phyloP scores from a whole-genome alignment of 495 filamentous ascomycete genomes.

The Neurospora tetrasperma region DNA sequence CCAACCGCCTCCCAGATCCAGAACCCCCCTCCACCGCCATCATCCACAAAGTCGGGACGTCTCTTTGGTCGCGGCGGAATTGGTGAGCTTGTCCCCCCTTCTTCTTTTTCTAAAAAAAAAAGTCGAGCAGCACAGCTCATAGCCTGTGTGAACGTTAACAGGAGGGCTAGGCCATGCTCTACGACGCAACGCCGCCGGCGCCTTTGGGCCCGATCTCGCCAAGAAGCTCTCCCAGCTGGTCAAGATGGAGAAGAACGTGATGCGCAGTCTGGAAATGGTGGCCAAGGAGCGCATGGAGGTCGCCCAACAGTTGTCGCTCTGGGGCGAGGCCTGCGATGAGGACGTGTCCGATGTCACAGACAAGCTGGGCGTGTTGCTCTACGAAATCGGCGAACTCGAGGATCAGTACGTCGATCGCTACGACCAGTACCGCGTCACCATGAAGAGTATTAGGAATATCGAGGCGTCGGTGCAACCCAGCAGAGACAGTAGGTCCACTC shows the following conservation, averaged over 20 bases:
- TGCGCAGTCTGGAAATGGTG: slow-evolving; percentile 95
- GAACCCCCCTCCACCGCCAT: slow-evolving; percentile 87
- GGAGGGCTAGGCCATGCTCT: slow-evolving; percentile 72
- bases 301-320: slow-evolving; percentile 96
- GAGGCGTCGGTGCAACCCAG: slow-evolving; percentile 97
- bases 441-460: slow-evolving; percentile 98
- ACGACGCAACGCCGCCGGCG: slow-evolving; percentile 79
- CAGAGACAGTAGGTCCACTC: slow-evolving; percentile 67
- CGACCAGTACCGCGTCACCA: slow-evolving; percentile 97
- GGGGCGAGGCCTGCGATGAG: slow-evolving; percentile 93
- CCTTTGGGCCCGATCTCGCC: slow-evolving; percentile 91
- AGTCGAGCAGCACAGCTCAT: not conserved
- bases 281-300: slow-evolving; percentile 96
- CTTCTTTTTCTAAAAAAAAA: not conserved
- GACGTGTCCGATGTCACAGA: slow-evolving; percentile 98
- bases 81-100: slow-evolving; percentile 41
- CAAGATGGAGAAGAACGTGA: slow-evolving; percentile 99
- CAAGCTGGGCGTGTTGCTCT: slow-evolving; percentile 94
- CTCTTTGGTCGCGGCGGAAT: slow-evolving; percentile 79
- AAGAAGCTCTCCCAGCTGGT: slow-evolving; percentile 96
- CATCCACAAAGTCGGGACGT: slow-evolving; percentile 78
- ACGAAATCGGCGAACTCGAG: slow-evolving; percentile 97
- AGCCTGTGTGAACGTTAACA: slow-evolving; percentile 10
- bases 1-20: slow-evolving; percentile 63
- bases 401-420: slow-evolving; percentile 97